Evolutionary conservation across 1,284 basidiomycete genomes (phyloP), one percentile per base, ranked within the genome.

Genomic region (Anthracocystis walkeri): DNA sequence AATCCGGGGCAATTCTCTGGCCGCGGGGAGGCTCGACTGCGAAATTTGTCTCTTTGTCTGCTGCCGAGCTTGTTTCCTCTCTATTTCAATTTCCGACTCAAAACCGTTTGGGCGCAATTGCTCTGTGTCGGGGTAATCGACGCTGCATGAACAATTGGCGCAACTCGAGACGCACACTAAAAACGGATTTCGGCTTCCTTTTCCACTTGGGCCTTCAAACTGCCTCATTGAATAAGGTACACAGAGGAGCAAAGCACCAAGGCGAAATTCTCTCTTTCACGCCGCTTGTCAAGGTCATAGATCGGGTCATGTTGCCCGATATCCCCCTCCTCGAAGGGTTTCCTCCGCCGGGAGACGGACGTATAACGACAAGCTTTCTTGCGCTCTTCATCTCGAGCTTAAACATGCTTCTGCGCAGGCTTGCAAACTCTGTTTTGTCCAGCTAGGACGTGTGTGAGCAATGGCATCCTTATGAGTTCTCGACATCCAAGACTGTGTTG

Each of bases 1-100:
- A 54, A 61, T 61, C 58, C 58, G 58, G 58, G 58, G 58, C 51
- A 61, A 58, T 58, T 48, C 56, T 8, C n/a, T n/a, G 33, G 41
- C 48, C 49, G 56, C 56, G 53, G 53, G 52, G 40, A 38, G 4
- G 42, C 14, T 31, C 29, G 8, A 29, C 46, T 12, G 45, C 46
- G 10, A 18, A 12, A 25, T 20, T 16, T 12, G 16, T 7, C 29
- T 11, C 11, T 21, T 7, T 21, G 12, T n/a, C 4, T 23, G 20
- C 33, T 41, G 31, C 12, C 55, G 45, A 48, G 40, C 27, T 10
- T 41, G 38, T 40, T 40, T 27, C n/a, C n/a, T n/a, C n/a, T n/a
- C n/a, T 62, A 48, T 31, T 60, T 60, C 41, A 53, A 60, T 29
- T 60, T 27, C 31, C 58, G 58, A 41, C 25, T 3, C 6, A 35